Evolutionary conservation across 371 early-diverging fungal genomes (phyloP).

Genomic region (Saksenaea oblongispora): DNA sequence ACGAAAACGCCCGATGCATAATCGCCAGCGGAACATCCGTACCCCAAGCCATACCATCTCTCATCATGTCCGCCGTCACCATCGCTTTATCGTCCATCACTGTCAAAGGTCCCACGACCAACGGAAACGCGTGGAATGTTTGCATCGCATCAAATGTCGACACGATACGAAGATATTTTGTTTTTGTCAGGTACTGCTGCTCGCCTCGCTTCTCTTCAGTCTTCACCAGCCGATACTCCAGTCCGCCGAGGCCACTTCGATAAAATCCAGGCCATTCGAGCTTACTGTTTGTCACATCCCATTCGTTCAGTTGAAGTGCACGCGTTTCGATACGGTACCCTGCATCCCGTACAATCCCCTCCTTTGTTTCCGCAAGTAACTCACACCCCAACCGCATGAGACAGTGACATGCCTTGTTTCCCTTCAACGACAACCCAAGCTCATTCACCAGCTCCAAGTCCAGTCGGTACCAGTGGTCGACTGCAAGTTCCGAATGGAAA

Average conservation of each 20-base stretch:
- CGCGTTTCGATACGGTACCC: constrained; percentile 10
- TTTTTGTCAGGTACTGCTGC: constrained; percentile 19
- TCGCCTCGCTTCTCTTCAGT: neutral
- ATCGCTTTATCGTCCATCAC: neutral
- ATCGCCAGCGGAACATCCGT: constrained; percentile 10
- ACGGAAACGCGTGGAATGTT: constrained; percentile 19
- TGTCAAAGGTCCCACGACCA: constrained; percentile 30
- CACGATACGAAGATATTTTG: constrained; percentile 19
- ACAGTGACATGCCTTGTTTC: constrained; percentile 11
- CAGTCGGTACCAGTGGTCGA: constrained; percentile 35
- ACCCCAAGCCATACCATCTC: constrained; percentile 12
- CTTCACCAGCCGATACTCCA: constrained; percentile 27
- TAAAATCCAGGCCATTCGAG: constrained; percentile 27
- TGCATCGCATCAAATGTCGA: constrained; percentile 10
- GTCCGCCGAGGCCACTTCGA: constrained; percentile 28
- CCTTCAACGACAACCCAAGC: constrained; percentile 23
- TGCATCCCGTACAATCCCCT: neutral
- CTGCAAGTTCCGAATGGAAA: constrained; percentile 7
- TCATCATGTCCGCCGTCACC: neutral
- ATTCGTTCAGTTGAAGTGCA: constrained; percentile 30
- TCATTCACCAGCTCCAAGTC: constrained; percentile 41
- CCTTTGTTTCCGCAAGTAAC: constrained; percentile 8
- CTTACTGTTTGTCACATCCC: constrained; percentile 21
- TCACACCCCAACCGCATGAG: constrained; percentile 19
- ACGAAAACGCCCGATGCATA: constrained; percentile 4